phyloP scores from a whole-genome alignment of 768 basidiomycete genomes.

The Hericium erinaceus region DNA sequence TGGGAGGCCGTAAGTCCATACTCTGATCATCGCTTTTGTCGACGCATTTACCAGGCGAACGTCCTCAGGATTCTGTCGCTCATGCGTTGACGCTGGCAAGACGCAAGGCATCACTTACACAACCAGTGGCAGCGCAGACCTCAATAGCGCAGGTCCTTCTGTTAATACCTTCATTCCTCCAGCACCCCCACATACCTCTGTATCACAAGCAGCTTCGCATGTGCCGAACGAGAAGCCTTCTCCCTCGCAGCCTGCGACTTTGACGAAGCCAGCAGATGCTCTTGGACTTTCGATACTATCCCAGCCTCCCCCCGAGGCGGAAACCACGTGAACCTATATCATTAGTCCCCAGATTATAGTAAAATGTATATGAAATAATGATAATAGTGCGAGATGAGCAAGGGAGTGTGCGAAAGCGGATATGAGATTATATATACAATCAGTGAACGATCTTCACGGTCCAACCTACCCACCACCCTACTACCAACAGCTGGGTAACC shows the following conservation, averaged over 20 bases:
- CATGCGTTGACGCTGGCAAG: slow-evolving; percentile 51
- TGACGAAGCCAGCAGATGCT: no score
- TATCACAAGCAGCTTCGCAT: neutral
- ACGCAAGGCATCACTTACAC: slow-evolving; percentile 9
- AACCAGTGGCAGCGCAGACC: neutral
- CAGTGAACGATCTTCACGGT: slow-evolving; percentile 39
- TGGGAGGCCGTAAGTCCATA: slow-evolving; percentile 59
- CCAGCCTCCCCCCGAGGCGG: no score
- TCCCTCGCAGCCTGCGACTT: neutral
- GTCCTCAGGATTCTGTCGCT: slow-evolving; percentile 53
- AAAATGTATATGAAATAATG: neutral
- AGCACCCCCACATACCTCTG: neutral
- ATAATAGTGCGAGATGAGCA: neutral
- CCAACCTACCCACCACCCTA: slow-evolving; percentile 76
- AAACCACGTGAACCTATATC: no score
- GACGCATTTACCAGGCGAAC: neutral
- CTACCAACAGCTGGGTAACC: slow-evolving; percentile 45
- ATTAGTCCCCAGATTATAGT: neutral
- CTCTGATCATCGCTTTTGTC: neutral
- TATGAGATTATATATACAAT: slow-evolving; percentile 1
- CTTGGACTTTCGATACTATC: no score
- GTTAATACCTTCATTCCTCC: neutral
- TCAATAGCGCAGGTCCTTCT: neutral
- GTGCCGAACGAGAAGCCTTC: neutral
- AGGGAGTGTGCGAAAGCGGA: neutral